Evolutionary conservation across 1,284 basidiomycete species (phyloP), one percentile per base, ranked within the genome.

Genomic region (Xerocomus nothofagi): DNA sequence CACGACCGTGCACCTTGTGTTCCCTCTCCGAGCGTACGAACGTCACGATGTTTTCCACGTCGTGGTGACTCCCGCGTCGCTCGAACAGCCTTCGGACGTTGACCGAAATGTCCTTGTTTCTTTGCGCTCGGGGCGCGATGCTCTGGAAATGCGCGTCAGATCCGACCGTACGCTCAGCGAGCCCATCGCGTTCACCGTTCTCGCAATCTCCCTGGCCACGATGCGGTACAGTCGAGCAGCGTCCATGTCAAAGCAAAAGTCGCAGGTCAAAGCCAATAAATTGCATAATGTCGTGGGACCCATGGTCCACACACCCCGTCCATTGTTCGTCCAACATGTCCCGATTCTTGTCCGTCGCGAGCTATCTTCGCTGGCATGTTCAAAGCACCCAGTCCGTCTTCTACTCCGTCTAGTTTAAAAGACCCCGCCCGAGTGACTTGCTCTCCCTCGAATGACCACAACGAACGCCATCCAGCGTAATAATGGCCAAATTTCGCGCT

Each of bases 21-120:
- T 76, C 70, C 45, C 77, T 73, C 62, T 92, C 87, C 9, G 90
- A 81, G 32, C 74, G 72, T 65, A 96, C 64, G 65, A 94, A 93
- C 7, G 84, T 76, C 39, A 84, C 71, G 0, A 82, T 77, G 65
- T 92, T 87, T 51, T 81, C 70, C 39, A 88, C 68, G 55, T 86
- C 83, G 17, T 73, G 68, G 32, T 27, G 58, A 54, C 41, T 64
- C 55, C 36, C 60, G 32, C 66, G 67, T 50, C 71, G 67, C 51
- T 80, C 78, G 34, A 86, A 78, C 42, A 92, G 62, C 0, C 70
- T 61, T 21, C 90, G 84, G 49, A 91, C 74, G 59, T 79, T 79
- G 27, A 69, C 61, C 1, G 73, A 60, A 29, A 83, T 71, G 20
- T 65, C 66, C 31, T 69, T 70, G 65, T 77, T 81, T 38, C 82